phyloP scores from a whole-genome alignment of 2,329 filamentous ascomycete species.

The Hypoxylon sp. region DNA sequence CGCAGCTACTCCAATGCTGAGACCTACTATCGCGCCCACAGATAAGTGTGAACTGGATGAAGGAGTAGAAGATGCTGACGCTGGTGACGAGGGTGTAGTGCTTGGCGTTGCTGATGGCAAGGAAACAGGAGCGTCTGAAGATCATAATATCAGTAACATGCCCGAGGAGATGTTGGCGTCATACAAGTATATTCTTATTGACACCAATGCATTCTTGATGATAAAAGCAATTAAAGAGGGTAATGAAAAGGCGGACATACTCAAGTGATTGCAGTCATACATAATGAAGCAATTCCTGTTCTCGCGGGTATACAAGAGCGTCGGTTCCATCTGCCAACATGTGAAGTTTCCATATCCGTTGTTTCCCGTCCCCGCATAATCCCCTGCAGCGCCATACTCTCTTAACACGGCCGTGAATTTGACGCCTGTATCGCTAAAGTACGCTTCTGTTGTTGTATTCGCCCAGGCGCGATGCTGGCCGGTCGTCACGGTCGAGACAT shows the following conservation, averaged over 20 bases:
- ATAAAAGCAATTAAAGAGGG: neutral
- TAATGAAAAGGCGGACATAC: constrained; percentile 22
- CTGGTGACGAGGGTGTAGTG: constrained; percentile 12
- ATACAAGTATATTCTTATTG: neutral
- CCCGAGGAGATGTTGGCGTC: neutral
- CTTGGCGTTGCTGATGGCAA: constrained; percentile 28
- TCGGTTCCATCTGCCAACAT: constrained; percentile 52
- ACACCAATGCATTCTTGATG: neutral
- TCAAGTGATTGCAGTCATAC: constrained; percentile 54
- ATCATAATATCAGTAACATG: constrained; percentile 15
- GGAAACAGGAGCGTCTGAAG: constrained; percentile 18
- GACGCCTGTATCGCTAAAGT: constrained; percentile 51
- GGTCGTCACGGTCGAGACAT: constrained; percentile 49
- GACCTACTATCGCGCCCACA: constrained; percentile 38
- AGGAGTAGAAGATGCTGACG: constrained; percentile 28
- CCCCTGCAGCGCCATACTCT: constrained; percentile 49
- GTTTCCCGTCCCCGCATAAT: constrained; percentile 53
- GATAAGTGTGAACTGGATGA: constrained; percentile 30
- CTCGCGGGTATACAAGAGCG: constrained; percentile 50
- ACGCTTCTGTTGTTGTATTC: constrained; percentile 49
- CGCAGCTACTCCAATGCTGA: constrained; percentile 41
- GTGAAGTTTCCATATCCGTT: constrained; percentile 54
- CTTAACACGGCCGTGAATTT: constrained; percentile 53
- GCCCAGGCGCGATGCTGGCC: constrained; percentile 52
- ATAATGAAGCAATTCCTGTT: constrained; percentile 50